A percentile compares a stretch with the other conserved stretches of the same genome.
phyloP scores from a whole-genome alignment of 192 early-diverging fungal species.

The Umbelopsis ramanniana region DNA sequence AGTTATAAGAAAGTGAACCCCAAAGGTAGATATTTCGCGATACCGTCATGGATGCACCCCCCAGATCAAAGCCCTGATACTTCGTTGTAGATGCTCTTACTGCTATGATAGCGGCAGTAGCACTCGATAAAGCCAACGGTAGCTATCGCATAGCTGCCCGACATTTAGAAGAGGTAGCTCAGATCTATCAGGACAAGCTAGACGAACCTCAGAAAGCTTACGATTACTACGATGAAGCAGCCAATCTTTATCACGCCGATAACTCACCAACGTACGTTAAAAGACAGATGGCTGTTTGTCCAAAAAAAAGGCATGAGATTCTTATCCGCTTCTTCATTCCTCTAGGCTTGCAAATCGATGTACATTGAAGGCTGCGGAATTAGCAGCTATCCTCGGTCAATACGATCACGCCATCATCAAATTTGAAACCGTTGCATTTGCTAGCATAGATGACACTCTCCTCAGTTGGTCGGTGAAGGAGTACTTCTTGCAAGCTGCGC shows the following conservation, averaged over 20 bases:
- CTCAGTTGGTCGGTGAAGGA: constrained; percentile 96
- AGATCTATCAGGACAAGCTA: constrained; percentile 56
- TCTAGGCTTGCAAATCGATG: constrained; percentile 86
- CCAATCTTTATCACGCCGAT: constrained; percentile 90
- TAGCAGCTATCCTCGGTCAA: constrained; percentile 87
- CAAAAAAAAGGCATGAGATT: no score
- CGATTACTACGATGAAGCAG: constrained; percentile 88
- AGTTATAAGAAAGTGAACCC: constrained; percentile 86
- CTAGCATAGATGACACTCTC: constrained; percentile 85
- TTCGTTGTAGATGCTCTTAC: constrained; percentile 57
- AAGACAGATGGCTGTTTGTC: not conserved
- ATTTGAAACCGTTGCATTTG: constrained; percentile 87
- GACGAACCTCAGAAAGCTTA: constrained; percentile 88
- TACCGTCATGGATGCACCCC: not conserved
- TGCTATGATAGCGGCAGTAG: constrained; percentile 82
- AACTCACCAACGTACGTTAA: constrained; percentile 84
- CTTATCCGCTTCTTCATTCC: not conserved
- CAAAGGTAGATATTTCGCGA: constrained; percentile 47
- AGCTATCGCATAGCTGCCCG: constrained; percentile 8
- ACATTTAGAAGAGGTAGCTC: constrained; percentile 80
- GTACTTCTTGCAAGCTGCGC: constrained; percentile 94
- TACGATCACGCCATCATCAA: constrained; percentile 88
- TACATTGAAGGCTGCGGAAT: constrained; percentile 85
- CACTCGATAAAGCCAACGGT: constrained; percentile 59
- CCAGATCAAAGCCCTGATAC: constrained; percentile 41